Base-by-base conservation (phyloP, 148 eudicot genomes). In the Fagopyrum homotropicum region DNA sequence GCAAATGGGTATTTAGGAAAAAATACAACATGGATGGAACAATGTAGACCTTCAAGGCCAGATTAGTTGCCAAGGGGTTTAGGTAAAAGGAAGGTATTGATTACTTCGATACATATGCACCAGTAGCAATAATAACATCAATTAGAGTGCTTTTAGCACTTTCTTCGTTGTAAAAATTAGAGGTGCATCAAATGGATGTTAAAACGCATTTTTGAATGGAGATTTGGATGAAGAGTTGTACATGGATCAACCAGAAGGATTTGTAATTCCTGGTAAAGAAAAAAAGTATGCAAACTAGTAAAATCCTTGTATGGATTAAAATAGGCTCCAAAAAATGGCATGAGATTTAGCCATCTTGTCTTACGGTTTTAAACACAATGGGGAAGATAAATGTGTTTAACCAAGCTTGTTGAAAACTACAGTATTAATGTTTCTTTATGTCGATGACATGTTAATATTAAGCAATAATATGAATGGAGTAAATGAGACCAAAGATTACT, bases 91-190 rank as follows among this genome's bases (percentile, higher is more conserved):
- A 72, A 19, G 46, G 75, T 4, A 12, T 22, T 22, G 26, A 22
- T 22, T 22, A 22, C 26, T 22, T 22, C 26, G 26, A 22, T 22
- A 22, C 26, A 71, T 59, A 76, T 76, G 63, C 79, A 9, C 79
- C 55, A 1, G 54, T 76, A 7, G 78, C 79, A 46, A 45, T 57
- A 11, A 49, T 72, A 30, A 60, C 76, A 47, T 60, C 66, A 29
- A 80, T 76, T 72, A 75, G 66, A 72, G 64, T 61, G 1, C 15
- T 79, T 0, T 54, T 75, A 43, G 71, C 81, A 8, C 72, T 79
- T 26, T 43, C 81, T 3, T 79, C 78, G 0, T 6, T 79, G 0
- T 40, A 75, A 45, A 48, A 29, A 5, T 30, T 79, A 5, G 12
- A 52, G 17, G 71, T 74, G 22, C 75, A 57, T 19, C 74, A 75